A percentile compares a stretch with the other conserved stretches of the same genome.
Conservation (phyloP, 371 early-diverging fungal genomes). For the Sporodiniella umbellata region DNA sequence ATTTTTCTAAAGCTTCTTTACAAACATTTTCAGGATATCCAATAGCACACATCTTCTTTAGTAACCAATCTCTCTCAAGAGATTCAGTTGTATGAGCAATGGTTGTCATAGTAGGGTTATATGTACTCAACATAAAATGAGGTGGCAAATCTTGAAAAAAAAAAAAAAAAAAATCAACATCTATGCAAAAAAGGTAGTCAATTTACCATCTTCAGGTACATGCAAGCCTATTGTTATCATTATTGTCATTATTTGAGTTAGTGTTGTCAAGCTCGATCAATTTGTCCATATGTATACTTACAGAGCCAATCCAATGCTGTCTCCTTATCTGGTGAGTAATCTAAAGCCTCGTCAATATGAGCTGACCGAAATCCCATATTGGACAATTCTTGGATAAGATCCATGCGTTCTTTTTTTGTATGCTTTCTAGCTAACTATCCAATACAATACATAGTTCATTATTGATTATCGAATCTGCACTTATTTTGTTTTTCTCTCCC, state of each 20-base stretch:
- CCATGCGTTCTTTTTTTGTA: slow-evolving; percentile 36
- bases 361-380: slow-evolving; percentile 69
- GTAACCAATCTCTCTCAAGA: slow-evolving; percentile 59
- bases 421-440: slow-evolving; percentile 23
- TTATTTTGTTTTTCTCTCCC: too few species aligned
- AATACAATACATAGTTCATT: slow-evolving; percentile 2
- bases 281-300: slow-evolving; percentile 22
- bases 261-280: background rate
- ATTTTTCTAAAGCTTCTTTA: slow-evolving; percentile 41
- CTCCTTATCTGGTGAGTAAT: slow-evolving; percentile 49
- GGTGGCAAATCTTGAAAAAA: slow-evolving; percentile 68
- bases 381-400: slow-evolving; percentile 43
- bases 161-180: background rate
- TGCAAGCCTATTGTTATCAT: slow-evolving; percentile 55
- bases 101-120: slow-evolving; percentile 62
- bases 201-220: slow-evolving; percentile 78
- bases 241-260: too few species aligned
- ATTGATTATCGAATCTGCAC: too few species aligned
- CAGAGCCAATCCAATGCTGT: slow-evolving; percentile 86
- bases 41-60: slow-evolving; percentile 59
- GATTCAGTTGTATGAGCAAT: slow-evolving; percentile 54
- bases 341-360: slow-evolving; percentile 75
- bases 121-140: slow-evolving; percentile 57
- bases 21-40: slow-evolving; percentile 57
- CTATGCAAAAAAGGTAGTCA: slow-evolving; percentile 2